Percentiles rank a stretch among this genome's conserved stretches.
These are phyloP conservation scores for Punica granatum DNA, from an alignment of 345 rosid species.

Conservation along the genomic window DNA sequence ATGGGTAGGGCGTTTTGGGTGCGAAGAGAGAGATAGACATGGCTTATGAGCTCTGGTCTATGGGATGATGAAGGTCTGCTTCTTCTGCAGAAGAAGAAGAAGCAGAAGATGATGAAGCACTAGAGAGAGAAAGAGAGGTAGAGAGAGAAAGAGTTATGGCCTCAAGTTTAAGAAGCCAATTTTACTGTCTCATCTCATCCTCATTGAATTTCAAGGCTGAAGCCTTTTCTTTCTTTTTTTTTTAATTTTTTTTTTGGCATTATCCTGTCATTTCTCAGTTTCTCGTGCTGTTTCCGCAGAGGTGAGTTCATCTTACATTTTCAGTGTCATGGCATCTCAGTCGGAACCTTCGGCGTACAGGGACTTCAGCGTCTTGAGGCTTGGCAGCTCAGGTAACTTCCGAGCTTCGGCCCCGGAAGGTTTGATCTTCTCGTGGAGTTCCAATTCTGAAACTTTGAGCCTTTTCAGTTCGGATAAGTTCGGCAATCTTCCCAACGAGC, in stretches of 20 bases:
- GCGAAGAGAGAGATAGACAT: conserved; percentile 14
- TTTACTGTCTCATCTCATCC: too few relatives aligned
- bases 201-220: too few relatives aligned
- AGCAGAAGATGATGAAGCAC: background rate
- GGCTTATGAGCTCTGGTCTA: conserved; percentile 1
- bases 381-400: background rate
- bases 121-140: too few relatives aligned
- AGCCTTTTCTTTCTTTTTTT: too few relatives aligned
- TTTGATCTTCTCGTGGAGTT: too few relatives aligned
- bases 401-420: background rate
- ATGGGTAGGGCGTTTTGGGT: background rate
- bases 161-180: too few relatives aligned
- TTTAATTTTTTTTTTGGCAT: too few relatives aligned
- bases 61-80: too few relatives aligned
- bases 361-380: background rate
- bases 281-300: too few relatives aligned
- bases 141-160: too few relatives aligned
- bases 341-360: background rate
- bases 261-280: too few relatives aligned
- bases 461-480: background rate
- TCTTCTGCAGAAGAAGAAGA: background rate
- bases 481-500: background rate
- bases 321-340: background rate
- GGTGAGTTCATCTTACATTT: too few relatives aligned
- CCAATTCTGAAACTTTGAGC: background rate